Evolutionary conservation across 129 eudicot genomes (phyloP).

Genomic region (Arctium minus): DNA sequence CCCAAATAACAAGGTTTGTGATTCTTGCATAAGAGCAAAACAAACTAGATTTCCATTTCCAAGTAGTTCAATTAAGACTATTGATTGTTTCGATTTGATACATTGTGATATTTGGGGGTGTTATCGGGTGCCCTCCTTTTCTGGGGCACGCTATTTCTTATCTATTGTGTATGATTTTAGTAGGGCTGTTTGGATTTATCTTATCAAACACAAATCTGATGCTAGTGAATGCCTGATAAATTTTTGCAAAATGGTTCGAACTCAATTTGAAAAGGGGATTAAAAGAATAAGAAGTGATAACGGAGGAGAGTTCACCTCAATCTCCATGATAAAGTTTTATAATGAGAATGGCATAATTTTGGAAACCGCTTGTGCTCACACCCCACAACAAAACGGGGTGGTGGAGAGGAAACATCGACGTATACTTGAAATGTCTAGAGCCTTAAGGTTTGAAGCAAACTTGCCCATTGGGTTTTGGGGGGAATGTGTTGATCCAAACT

Average conservation of each 20-base stretch:
- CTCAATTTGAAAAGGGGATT: too few species aligned
- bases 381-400: neutral
- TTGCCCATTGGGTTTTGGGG: neutral
- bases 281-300: too few species aligned
- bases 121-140: neutral
- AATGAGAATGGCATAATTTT: neutral
- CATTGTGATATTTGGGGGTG: too few species aligned
- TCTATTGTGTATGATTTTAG: too few species aligned
- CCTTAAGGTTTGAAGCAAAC: neutral
- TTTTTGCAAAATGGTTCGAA: too few species aligned
- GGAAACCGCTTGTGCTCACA: neutral
- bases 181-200: neutral
- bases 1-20: neutral
- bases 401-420: neutral
- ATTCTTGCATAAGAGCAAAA: neutral
- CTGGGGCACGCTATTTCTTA: too few species aligned
- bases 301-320: too few species aligned
- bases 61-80: neutral
- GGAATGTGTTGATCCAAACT: neutral
- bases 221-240: too few species aligned
- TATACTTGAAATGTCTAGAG: neutral
- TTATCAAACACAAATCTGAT: too few species aligned
- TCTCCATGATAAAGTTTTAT: neutral
- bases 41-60: neutral
- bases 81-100: too few species aligned